Evolutionary conservation across 2,329 filamentous ascomycete species (phyloP).

Genomic region (Torrubiella hemipterigena): DNA sequence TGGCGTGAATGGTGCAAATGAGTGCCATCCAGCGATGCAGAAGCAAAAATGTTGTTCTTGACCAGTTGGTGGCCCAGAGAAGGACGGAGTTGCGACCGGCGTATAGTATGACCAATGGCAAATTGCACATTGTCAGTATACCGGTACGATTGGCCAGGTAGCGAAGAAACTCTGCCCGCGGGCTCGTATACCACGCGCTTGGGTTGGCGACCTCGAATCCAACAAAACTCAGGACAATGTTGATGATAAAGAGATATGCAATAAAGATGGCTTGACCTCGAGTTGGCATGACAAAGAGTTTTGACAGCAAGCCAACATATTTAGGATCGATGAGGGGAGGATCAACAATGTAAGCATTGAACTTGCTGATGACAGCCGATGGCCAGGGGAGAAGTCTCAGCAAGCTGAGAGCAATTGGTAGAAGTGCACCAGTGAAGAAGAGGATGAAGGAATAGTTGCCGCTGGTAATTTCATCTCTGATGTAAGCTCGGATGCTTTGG

Average conservation of each 20-base stretch:
- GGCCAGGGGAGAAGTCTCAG: constrained; percentile 17
- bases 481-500: constrained; percentile 2
- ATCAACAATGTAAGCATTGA: constrained; percentile 12
- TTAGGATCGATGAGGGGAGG: constrained; percentile 11
- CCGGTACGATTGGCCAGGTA: constrained; percentile 29
- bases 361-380: constrained; percentile 4
- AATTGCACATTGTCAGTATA: constrained; percentile 23
- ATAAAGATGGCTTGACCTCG: constrained; percentile 29
- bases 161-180: constrained; percentile 15
- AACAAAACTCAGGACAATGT: constrained; percentile 19
- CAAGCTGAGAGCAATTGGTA: constrained; percentile 16
- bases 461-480: constrained; percentile 7
- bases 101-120: constrained; percentile 31
- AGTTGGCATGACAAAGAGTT: constrained; percentile 12
- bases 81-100: constrained; percentile 34
- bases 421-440: constrained; percentile 10
- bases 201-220: constrained; percentile 15
- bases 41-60: constrained; percentile 29
- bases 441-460: constrained; percentile 13
- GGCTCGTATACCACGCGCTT: constrained; percentile 15
- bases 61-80: constrained; percentile 34
- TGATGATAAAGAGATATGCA: constrained; percentile 22
- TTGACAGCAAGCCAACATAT: constrained; percentile 10
- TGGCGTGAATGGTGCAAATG: constrained; percentile 29
- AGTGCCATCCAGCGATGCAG: constrained; percentile 35